Evolutionary conservation across 2,329 filamentous ascomycete species (phyloP), one percentile per base, ranked within the genome.

Genomic region (Gnomoniopsis smithogilvyi): DNA sequence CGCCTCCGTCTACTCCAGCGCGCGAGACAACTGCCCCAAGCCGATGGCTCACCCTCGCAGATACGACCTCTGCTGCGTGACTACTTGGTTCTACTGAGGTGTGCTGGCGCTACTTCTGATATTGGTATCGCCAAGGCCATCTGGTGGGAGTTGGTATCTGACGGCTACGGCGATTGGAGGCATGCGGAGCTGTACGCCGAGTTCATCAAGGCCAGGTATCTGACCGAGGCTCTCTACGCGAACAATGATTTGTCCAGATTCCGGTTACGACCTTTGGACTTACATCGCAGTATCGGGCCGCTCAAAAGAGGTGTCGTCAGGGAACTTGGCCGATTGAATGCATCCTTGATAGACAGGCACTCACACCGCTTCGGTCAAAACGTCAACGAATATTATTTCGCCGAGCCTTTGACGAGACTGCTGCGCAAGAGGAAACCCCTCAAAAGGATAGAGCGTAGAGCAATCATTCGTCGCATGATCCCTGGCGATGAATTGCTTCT

Each of bases 171-270:
- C 2, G 2, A 3, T 26, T 74, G 51, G 68, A 66, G 57, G 49
- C 63, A 69, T 1, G 66, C 70, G 2, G 63, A 66, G 21, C 68
- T 71, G 2, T 80, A 77, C 68, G 62, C 66, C 46, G 81, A 83
- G 61, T 82, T 77, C 62, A 64, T 81, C 62, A 76, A 75, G 60
- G 75, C 78, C 3, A 74, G 78, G 1, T 83, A 78, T 64, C 64
- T 80, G 50, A 74, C 75, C 0, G 74, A 80, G 21, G 72, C 76
- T 0, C 54, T 76, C 0, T 83, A 82, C 66, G 74, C 76, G 33
- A 76, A 80, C 51, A 76, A 76, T 41, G 75, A 81, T 58, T 73
- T 76, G 50, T 62, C 69, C 0, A 69, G 73, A 2, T 70, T 78
- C 26, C 72, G 74, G 21, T 65, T 78, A 38, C 67, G 67, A 2